Evolutionary conservation across 202 grass and related monocot genomes (phyloP).

Genomic region (Schoenoplectus triqueter): DNA sequence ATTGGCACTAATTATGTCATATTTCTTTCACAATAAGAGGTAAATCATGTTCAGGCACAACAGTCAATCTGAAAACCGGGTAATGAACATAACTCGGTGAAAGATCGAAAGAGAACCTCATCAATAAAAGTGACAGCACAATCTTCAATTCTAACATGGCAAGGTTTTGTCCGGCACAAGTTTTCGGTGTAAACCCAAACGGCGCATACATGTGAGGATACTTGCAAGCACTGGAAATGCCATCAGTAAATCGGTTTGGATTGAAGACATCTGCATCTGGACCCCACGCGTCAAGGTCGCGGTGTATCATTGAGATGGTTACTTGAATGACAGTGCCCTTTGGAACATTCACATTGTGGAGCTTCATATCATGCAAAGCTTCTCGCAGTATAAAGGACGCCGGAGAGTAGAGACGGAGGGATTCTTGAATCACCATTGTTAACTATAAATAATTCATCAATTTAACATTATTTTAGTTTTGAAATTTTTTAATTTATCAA

Average conservation of each 20-base stretch:
- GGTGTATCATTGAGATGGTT: constrained; percentile 53
- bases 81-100: constrained; percentile 58
- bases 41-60: constrained; percentile 63
- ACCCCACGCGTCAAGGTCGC: constrained; percentile 54
- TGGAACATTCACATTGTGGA: constrained; percentile 48
- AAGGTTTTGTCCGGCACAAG: constrained; percentile 68
- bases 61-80: constrained; percentile 52
- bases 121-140: constrained; percentile 59
- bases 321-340: constrained; percentile 56
- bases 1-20: constrained; percentile 30
- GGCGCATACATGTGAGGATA: constrained; percentile 68
- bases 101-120: constrained; percentile 49
- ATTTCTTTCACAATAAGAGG: constrained; percentile 53
- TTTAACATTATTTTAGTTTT: not conserved
- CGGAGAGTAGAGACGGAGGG: constrained; percentile 59
- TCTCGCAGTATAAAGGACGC: constrained; percentile 51
- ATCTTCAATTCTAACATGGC: constrained; percentile 77
- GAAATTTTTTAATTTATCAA: not conserved
- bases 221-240: constrained; percentile 47
- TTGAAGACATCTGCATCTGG: constrained; percentile 49
- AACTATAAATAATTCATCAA: constrained; percentile 42
- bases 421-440: constrained; percentile 87
- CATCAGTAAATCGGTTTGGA: constrained; percentile 54
- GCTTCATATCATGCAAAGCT: constrained; percentile 50
- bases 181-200: constrained; percentile 55